A percentile compares a stretch with the other conserved stretches of the same genome.
Evolutionary conservation across 1,284 basidiomycete genomes (phyloP).

Genomic region (Fomitopsis schrenkii): DNA sequence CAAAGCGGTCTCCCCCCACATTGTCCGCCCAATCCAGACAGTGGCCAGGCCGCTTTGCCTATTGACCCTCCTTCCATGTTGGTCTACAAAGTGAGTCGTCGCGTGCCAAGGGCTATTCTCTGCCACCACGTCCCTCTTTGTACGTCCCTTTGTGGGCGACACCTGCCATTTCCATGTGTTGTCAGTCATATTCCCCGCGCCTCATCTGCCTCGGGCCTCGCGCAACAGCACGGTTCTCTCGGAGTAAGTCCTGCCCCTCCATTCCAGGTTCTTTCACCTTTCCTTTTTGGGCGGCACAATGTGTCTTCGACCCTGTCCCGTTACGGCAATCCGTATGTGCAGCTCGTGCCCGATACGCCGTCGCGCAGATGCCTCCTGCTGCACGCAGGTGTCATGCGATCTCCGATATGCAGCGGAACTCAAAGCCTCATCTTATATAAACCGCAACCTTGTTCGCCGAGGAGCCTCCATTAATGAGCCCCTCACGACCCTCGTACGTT

Average conservation of each 20-base stretch:
- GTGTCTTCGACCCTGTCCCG: slow-evolving; percentile 18
- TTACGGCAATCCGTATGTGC: slow-evolving; percentile 31
- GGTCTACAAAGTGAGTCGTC: neutral
- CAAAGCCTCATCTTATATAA: slow-evolving; percentile 27
- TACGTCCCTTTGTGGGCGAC: slow-evolving; percentile 9
- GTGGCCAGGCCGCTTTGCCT: neutral
- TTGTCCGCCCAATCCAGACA: neutral
- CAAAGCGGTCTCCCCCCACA: neutral
- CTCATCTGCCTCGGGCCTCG: slow-evolving; percentile 4
- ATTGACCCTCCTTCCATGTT: neutral
- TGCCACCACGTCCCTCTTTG: neutral
- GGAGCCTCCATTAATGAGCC: slow-evolving; percentile 25
- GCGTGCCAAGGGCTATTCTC: neutral
- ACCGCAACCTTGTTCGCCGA: slow-evolving; percentile 25
- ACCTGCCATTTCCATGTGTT: slow-evolving; percentile 9
- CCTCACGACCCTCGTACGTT: slow-evolving; percentile 30
- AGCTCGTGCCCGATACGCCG: slow-evolving; percentile 21
- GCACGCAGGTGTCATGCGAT: slow-evolving; percentile 20
- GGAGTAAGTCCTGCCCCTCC: neutral
- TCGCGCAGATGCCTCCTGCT: slow-evolving; percentile 18
- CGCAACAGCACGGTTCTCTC: slow-evolving; percentile 2
- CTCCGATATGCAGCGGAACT: slow-evolving; percentile 24
- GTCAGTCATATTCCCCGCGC: slow-evolving; percentile 3
- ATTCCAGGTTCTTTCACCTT: slow-evolving; percentile 24
- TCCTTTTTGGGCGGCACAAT: slow-evolving; percentile 26